Percentiles rank a stretch among this genome's conserved stretches.
These are phyloP conservation scores for Pelargonium citronellum DNA, from an alignment of 441 rosid species.

Conservation along the genomic window DNA sequence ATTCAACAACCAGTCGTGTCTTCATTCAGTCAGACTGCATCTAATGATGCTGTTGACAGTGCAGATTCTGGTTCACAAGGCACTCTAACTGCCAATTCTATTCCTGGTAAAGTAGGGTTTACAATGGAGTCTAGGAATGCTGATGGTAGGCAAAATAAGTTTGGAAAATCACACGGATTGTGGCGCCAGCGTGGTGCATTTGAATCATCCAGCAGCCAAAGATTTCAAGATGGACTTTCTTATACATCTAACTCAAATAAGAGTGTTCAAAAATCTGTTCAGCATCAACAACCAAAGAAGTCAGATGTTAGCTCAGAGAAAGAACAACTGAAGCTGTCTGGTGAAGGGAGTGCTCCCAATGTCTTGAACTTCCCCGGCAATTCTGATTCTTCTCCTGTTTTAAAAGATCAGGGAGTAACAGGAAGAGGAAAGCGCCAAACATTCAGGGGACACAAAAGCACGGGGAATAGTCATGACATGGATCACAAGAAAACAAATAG, in stretches of 20 bases:
- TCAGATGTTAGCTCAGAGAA: constrained; percentile 32
- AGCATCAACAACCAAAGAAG: constrained; percentile 38
- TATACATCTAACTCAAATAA: constrained; percentile 27
- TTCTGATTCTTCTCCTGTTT: constrained; percentile 30
- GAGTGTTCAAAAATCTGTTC: constrained; percentile 34
- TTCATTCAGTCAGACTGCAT: constrained; percentile 24
- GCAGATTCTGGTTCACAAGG: constrained; percentile 7
- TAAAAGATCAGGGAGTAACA: constrained; percentile 46
- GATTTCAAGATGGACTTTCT: constrained; percentile 31
- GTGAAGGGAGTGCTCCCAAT: constrained; percentile 47
- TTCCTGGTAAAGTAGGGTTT: constrained; percentile 35
- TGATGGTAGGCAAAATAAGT: constrained; percentile 50
- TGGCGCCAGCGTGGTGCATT: constrained; percentile 62
- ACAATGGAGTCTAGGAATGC: constrained; percentile 40
- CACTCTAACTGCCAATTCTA: constrained; percentile 20
- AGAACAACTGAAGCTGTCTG: constrained; percentile 41
- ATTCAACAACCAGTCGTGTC: constrained; percentile 35
- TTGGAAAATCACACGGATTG: constrained; percentile 58
- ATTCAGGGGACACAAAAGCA: constrained; percentile 45
- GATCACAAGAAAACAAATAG: constrained; percentile 48
- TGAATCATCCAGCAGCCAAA: constrained; percentile 34
- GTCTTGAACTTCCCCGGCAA: constrained; percentile 51
- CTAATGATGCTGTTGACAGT: neutral
- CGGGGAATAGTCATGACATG: constrained; percentile 39
- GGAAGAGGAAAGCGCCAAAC: constrained; percentile 54